These are phyloP conservation scores for Citrullus mucosospermus DNA, from an alignment of 306 rosid genomes.

Conservation along the genomic window DNA sequence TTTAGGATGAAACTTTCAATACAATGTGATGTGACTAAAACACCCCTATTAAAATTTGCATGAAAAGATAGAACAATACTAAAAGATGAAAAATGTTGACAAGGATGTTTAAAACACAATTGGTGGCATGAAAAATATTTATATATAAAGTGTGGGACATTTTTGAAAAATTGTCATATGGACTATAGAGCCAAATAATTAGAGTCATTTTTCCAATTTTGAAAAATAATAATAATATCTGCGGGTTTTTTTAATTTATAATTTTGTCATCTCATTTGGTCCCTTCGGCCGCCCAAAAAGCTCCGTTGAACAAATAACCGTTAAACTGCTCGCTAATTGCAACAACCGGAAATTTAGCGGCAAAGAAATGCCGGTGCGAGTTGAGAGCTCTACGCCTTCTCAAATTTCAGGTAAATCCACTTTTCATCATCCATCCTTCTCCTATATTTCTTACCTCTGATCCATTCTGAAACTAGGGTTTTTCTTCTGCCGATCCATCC, in stretches of 20 bases:
- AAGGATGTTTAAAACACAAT: too few relatives aligned
- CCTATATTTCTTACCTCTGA: background rate
- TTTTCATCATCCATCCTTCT: background rate
- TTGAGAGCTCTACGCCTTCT: conserved; percentile 63
- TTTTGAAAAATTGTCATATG: too few relatives aligned
- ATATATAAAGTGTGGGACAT: too few relatives aligned
- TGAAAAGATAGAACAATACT: too few relatives aligned
- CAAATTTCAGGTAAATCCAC: conserved; percentile 45
- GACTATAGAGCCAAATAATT: background rate
- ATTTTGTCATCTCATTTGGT: background rate
- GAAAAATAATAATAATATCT: too few relatives aligned
- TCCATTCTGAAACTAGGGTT: background rate
- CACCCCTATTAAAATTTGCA: too few relatives aligned
- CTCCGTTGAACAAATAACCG: background rate
- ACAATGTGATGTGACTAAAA: too few relatives aligned
- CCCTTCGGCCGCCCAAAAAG: too few relatives aligned
- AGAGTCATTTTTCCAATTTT: background rate
- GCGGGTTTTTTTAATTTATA: too few relatives aligned
- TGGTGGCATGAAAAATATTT: too few relatives aligned
- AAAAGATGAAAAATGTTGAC: too few relatives aligned
- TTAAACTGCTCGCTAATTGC: background rate
- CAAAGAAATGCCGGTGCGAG: conserved; percentile 67
- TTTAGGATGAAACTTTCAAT: too few relatives aligned
- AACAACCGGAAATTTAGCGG: background rate
- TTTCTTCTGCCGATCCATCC: background rate